These are phyloP conservation scores for Myriosclerotinia duriaeana DNA, from an alignment of 2,329 filamentous ascomycete species.

Conservation along the genomic window DNA sequence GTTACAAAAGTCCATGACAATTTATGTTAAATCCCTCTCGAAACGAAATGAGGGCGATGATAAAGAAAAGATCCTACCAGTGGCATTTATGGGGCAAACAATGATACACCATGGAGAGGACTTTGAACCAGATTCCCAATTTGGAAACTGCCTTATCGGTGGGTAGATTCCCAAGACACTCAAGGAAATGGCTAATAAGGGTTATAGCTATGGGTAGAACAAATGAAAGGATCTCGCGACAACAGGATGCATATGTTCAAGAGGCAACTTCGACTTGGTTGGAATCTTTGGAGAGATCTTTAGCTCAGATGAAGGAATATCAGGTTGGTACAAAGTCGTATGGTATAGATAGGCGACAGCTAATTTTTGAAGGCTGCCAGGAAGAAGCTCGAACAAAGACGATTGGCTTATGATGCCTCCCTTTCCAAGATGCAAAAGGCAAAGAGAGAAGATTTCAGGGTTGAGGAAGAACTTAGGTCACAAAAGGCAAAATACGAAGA, in stretches of 20 bases:
- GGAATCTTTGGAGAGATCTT: conserved; percentile 83
- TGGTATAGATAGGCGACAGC: conserved; percentile 27
- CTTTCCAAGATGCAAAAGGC: conserved; percentile 88
- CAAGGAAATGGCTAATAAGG: conserved; percentile 28
- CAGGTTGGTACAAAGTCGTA: conserved; percentile 59
- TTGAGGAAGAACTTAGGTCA: conserved; percentile 86
- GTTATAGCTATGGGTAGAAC: conserved; percentile 71
- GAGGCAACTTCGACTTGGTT: conserved; percentile 82
- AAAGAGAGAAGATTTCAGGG: conserved; percentile 88
- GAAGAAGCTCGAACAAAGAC: conserved; percentile 89
- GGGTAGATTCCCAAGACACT: background rate
- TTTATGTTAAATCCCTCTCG: conserved; percentile 84
- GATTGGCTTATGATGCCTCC: conserved; percentile 87
- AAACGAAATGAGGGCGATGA: conserved; percentile 82
- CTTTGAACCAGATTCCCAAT: conserved; percentile 87
- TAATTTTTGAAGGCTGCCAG: conserved; percentile 60
- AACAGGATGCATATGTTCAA: conserved; percentile 79
- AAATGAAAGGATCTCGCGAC: conserved; percentile 81
- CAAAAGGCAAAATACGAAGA: conserved; percentile 97
- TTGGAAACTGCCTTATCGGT: conserved; percentile 78
- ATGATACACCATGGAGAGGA: conserved; percentile 92
- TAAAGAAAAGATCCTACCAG: conserved; percentile 80
- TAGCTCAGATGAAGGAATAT: conserved; percentile 97
- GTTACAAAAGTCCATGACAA: conserved; percentile 79
- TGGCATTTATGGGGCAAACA: conserved; percentile 75